Evolutionary conservation across 495 filamentous ascomycete species (phyloP), one percentile per base, ranked within the genome.

Genomic region (Hypoxylon cercidicola): DNA sequence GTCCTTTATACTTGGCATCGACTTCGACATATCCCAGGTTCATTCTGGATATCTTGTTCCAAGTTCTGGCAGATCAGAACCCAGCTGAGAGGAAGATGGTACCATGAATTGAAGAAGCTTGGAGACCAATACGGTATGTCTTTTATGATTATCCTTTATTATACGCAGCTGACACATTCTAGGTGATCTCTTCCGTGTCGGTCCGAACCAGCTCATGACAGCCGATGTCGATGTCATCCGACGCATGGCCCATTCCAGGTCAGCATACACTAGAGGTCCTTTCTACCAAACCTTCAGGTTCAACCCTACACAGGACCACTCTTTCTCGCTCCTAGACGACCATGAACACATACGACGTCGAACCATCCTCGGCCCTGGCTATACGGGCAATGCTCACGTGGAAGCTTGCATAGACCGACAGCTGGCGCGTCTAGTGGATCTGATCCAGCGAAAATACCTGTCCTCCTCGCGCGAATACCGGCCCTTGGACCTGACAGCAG

Each of bases 211-310:
- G n/a, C 43, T 68, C 20, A 15, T 68, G 44, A 68, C 64, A 12
- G 63, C 64, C 20, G 64, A 68, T 19, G 50, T 68, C 13, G 50
- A 60, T 12, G 32, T 63, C 21, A 55, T 68, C 35, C 64, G 59
- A 7, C 64, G 64, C 4, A 68, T 68, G 64, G 59, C 54, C 1
- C 64, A 68, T 51, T 28, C 49, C 0, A 68, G 55, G 45, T 68
- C 64, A 0, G 11, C 11, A 0, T 68, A 68, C 21, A 41, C 41
- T 1, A 55, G 37, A 30, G 37, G n/a, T 0, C 49, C 64, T 0
- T 68, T 68, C 48, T 68, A 68, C 21, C 59, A 55, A 55, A 68
- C 59, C 2, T 68, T 68, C 3, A 23, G 64, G 37, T 68, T 68
- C 45, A 63, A 34, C 11, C 64, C 64, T 5, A 60, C 64, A 3